Evolutionary conservation across 768 basidiomycete species (phyloP).

Genomic region (Inosperma sp.): DNA sequence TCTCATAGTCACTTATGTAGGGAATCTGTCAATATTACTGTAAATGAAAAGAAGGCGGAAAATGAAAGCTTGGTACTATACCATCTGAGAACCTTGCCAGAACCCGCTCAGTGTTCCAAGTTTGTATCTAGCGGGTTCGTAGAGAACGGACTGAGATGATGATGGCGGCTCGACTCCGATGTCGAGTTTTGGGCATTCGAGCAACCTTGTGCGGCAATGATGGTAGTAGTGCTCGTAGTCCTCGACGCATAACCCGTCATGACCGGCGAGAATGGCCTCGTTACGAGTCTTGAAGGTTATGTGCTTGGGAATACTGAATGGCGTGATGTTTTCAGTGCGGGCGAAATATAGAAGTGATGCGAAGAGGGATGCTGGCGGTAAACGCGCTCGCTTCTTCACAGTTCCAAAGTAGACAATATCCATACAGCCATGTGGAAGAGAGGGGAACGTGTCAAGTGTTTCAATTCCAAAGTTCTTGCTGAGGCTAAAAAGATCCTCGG

Average conservation of each 20-base stretch:
- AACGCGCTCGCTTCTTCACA: conserved; percentile 25
- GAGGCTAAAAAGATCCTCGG: conserved; percentile 32
- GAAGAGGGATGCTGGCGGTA: conserved; percentile 43
- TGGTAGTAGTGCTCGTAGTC: conserved; percentile 42
- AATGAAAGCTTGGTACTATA: conserved; percentile 22
- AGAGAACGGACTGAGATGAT: conserved; percentile 15
- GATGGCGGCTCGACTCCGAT: conserved; percentile 11
- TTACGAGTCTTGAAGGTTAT: conserved; percentile 30
- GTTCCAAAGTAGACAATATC: conserved; percentile 45
- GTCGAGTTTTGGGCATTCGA: conserved; percentile 28
- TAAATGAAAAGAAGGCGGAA: not conserved
- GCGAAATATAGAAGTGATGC: conserved; percentile 47
- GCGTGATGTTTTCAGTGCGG: conserved; percentile 32
- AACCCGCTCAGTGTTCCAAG: conserved; percentile 43
- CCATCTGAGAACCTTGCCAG: conserved; percentile 49
- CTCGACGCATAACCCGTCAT: conserved; percentile 41
- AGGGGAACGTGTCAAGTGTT: too few relatives aligned
- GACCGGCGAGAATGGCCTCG: conserved; percentile 27
- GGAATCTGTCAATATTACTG: conserved; percentile 31
- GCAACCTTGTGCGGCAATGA: conserved; percentile 40
- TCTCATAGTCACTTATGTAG: conserved; percentile 33
- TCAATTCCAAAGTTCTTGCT: too few relatives aligned
- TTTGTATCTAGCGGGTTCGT: conserved; percentile 32
- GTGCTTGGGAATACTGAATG: conserved; percentile 38
- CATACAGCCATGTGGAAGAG: too few relatives aligned